Evolutionary conservation across 805 yeast species (phyloP), one percentile per base, ranked within the genome.

Genomic region (Lipomyces japonicus): DNA sequence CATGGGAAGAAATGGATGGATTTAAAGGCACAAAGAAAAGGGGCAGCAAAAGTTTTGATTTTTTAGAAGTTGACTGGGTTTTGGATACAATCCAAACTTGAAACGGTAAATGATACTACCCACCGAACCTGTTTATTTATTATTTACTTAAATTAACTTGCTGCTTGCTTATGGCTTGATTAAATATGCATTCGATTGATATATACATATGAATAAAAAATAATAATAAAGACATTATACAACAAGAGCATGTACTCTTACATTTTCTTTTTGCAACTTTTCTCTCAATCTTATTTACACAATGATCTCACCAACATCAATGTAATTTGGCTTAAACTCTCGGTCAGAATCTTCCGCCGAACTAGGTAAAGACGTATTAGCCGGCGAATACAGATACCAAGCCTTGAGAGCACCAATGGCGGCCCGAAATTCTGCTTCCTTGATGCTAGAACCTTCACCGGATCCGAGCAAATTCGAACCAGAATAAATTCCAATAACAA

Each of bases 341-440:
- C 37, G 40, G 14, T 50, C 50, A 16, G 39, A 19, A 24, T 37
- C 48, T 18, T 46, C 56, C 21, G 58, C 51, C 9, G 82, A 88
- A 64, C 86, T 79, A 47, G 95, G 93, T 36, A 78, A 67, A 51
- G 74, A 74, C 14, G 76, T 73, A 55, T 75, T 75, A 40, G 84
- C 68, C 14, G 97, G 97, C 57, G 84, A 80, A 69, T 93, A 93
- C 63, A 95, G 77, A 71, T 93, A 93, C 83, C 93, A 93, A 52
- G 86, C 80, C 75, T 88, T 82, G 66, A 93, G 78, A 30, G 97
- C 90, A 67, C 85, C 84, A 30, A 89, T 95, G 46, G 89, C 86
- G 31, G 96, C 93, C 68, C 96, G 80, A 36, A 88, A 84, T 70
- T 89, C 86, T 31, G 97, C 96, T 70, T 93, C 97, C 58, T 78